phyloP scores from a whole-genome alignment of 2,329 filamentous ascomycete genomes.

The Cytospora piceae region DNA sequence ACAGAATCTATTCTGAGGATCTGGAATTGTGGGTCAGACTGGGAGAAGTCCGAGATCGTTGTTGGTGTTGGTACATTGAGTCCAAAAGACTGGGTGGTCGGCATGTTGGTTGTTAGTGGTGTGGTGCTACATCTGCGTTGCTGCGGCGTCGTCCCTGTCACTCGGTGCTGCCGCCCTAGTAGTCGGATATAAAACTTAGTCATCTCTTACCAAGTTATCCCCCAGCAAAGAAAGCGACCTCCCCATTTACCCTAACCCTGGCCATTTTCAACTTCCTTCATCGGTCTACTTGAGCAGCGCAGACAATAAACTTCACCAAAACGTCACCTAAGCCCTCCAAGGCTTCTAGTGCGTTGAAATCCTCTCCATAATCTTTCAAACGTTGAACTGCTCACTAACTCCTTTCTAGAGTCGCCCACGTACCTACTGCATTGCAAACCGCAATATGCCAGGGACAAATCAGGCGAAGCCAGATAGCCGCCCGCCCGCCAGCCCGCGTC shows the following conservation, averaged over 20 bases:
- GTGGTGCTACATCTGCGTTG: neutral
- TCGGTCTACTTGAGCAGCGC: too few species aligned
- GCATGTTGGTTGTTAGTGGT: neutral
- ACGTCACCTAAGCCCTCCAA: neutral
- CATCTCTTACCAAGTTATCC: neutral
- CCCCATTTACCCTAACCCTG: neutral
- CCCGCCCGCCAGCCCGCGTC: conserved; percentile 15
- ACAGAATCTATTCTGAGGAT: conserved; percentile 9
- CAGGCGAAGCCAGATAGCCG: conserved; percentile 27
- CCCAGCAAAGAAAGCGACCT: too few species aligned
- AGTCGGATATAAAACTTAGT: neutral
- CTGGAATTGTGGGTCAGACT: conserved; percentile 6
- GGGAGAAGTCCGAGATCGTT: neutral
- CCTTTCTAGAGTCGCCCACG: conserved; percentile 1
- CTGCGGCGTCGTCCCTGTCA: conserved; percentile 5
- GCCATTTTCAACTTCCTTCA: too few species aligned
- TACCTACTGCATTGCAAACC: conserved; percentile 8
- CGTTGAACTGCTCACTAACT: conserved; percentile 13
- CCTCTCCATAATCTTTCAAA: neutral
- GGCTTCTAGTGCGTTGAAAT: neutral
- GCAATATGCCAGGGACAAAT: conserved; percentile 20
- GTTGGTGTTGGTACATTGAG: neutral
- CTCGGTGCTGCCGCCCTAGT: neutral
- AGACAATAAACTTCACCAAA: too few species aligned
- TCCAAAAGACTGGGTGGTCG: too few species aligned